Base-by-base conservation (phyloP, 116 monocot genomes). In the Papilionanthe hybrid region DNA sequence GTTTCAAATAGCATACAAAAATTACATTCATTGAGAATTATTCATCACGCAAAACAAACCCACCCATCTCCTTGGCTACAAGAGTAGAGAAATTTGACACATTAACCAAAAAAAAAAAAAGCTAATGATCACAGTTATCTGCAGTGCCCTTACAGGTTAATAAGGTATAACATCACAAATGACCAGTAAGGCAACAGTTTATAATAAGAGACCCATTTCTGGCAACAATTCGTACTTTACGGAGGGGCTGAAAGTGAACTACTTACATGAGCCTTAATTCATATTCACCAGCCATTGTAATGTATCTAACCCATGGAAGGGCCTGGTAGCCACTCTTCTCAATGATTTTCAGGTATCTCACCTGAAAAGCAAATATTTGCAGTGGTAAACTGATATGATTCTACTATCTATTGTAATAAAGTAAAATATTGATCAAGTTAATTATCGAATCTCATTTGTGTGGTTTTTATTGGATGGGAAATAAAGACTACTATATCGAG, bases 241-340 rank as follows among this genome's bases (percentile, higher is more conserved):
- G 19, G 58, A 58, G 7, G 7, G 9, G 50, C 32, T 30, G 30
- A 32, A n/a, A 5, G 44, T 73, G 44, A 15, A 53, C 53, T 53
- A 28, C 12, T 56, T 85, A 96, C 53, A 92, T 91, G 44, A 97
- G 87, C 78, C 97, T 94, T 29, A 94, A 77, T 77, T 97, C 94
- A 78, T 97, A 97, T 53, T 97, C 97, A 42, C 97, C 97, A 9
- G 97, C 97, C 94, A 90, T 94, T 65, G 97, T 98, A 84, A 98
- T 98, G 86, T 94, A 94, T 83, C 97, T 89, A 72, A 94, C 97
- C 97, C 94, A 98, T 49, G 97, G 97, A 78, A 98, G 88, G 10
- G 97, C 91, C 81, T 98, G 97, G 83, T 98, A 98, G 23, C 97
- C 97, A 80, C 97, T 92, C 86, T 98, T 98, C 82, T 94, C 94